Percentiles rank a stretch among this genome's conserved stretches.
Conservation (phyloP, 164 flowering plant genomes). For the Nymphaea thermarum region DNA sequence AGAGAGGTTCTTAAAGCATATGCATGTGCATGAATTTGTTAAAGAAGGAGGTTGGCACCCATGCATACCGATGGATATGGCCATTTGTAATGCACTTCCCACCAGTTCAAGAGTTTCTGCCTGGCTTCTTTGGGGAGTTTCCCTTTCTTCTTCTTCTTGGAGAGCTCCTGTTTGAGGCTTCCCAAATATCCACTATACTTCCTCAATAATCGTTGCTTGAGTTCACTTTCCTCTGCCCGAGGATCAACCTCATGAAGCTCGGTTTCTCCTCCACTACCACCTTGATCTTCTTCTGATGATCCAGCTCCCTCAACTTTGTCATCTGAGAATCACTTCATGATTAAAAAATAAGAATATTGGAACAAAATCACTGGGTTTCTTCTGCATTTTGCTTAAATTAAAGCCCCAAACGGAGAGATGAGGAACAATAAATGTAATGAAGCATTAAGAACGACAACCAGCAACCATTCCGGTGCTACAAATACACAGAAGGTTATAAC, state of each 20-base stretch:
- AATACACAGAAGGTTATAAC: too few relatives aligned
- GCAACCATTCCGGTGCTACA: too few relatives aligned
- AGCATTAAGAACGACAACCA: too few relatives aligned
- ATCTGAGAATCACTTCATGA: constrained; percentile 20
- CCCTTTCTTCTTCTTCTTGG: constrained; percentile 88
- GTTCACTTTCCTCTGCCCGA: constrained; percentile 71
- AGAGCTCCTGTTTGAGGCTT: constrained; percentile 80
- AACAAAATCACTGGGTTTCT: too few relatives aligned
- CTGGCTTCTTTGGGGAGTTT: constrained; percentile 88
- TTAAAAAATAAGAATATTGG: too few relatives aligned
- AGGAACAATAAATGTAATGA: too few relatives aligned
- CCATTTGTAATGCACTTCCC: constrained; percentile 92
- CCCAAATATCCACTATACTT: constrained; percentile 86
- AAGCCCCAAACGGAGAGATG: too few relatives aligned
- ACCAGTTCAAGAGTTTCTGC: constrained; percentile 80
- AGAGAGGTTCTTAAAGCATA: neutral
- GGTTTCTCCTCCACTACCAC: constrained; percentile 65
- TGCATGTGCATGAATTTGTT: neutral
- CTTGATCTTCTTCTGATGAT: constrained; percentile 79
- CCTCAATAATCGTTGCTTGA: constrained; percentile 66
- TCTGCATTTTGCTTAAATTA: too few relatives aligned
- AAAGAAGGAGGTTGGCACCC: too few relatives aligned
- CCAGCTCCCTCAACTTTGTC: constrained; percentile 63
- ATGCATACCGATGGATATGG: constrained; percentile 74
- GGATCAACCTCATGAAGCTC: constrained; percentile 74